phyloP scores from a whole-genome alignment of 225 moss, liverwort and hornwort species.

The Bryoerythrophyllum caledonicum region DNA sequence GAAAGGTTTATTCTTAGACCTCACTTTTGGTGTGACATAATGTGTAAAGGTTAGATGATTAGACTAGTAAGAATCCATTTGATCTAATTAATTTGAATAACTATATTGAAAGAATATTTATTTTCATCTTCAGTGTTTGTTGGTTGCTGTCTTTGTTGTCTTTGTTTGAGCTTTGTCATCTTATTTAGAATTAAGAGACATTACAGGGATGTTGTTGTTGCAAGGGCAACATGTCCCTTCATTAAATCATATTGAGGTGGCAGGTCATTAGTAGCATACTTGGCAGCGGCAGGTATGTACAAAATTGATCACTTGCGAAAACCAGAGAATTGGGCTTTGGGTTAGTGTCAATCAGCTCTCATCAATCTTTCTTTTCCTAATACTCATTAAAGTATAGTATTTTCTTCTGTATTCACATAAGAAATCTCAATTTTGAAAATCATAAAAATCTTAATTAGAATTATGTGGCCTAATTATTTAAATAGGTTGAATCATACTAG shows the following conservation, averaged over 20 bases:
- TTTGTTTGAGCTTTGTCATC: no score
- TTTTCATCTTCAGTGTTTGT: no score
- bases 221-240: neutral
- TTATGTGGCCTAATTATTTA: constrained; percentile 4
- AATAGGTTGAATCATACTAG: constrained; percentile 40
- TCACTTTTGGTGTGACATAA: neutral
- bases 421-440: neutral
- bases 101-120: neutral
- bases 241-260: neutral
- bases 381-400: neutral
- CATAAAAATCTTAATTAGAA: neutral
- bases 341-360: constrained; percentile 39
- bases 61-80: neutral
- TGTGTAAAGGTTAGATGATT: neutral
- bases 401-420: neutral
- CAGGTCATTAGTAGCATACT: constrained; percentile 91
- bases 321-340: constrained; percentile 87
- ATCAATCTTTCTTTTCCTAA: neutral
- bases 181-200: no score
- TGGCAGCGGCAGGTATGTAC: constrained; percentile 88
- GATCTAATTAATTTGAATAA: neutral
- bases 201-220: no score
- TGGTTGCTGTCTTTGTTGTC: no score
- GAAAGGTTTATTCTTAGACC: constrained; percentile 55
- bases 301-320: constrained; percentile 79